Base-by-base conservation (phyloP, 1,284 basidiomycete species). In the Papiliotrema flavescens region DNA sequence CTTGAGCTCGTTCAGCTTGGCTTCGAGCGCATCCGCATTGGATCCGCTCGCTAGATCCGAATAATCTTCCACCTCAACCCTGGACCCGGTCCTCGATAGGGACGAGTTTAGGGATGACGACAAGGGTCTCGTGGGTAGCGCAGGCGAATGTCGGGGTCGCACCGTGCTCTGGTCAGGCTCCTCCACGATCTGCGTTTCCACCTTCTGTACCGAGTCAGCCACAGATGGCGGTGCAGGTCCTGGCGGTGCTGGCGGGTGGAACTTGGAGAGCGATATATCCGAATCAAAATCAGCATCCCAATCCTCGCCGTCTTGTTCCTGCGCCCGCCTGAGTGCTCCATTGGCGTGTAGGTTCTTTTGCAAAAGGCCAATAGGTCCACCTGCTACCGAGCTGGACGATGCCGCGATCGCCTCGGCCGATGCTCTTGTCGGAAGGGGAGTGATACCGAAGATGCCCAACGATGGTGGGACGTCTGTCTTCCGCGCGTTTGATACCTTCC, bases 251-350 rank as follows among this genome's bases (percentile, higher is more conserved):
- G 60, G 39, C 66, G 64, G 54, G 15, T 55, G 51, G 5, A 70
- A 45, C 44, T 66, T 70, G 2, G 73, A 61, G 11, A 71, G 48
- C 1, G 66, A 67, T 26, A 94, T 92, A 2, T 88, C 92, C 58
- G 90, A 90, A 66, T 93, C 92, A 67, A 98, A 98, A 71, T 98
- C 95, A 63, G 92, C 89, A 69, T 98, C 95, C 93, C 95, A 98
- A 43, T 61, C 66, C 47, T 67, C 67, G n/a, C 58, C 69, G 13
- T 51, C 56, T 35, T 57, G 60, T 52, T 74, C 71, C 24, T 62
- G 66, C 1, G 69, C 65, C 35, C 71, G 54, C 20, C 49, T 64
- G 23, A 74, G 56, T 14, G 66, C 71, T 44, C 95, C 90, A 11
- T 85, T 90, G 67, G 90, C 86, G 61, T 88, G 88, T 72, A 89